Percentiles rank a stretch among this genome's conserved stretches.
Evolutionary conservation across 202 grass and related monocot genomes (phyloP).

Genomic region (Tripidium arundinaceum): DNA sequence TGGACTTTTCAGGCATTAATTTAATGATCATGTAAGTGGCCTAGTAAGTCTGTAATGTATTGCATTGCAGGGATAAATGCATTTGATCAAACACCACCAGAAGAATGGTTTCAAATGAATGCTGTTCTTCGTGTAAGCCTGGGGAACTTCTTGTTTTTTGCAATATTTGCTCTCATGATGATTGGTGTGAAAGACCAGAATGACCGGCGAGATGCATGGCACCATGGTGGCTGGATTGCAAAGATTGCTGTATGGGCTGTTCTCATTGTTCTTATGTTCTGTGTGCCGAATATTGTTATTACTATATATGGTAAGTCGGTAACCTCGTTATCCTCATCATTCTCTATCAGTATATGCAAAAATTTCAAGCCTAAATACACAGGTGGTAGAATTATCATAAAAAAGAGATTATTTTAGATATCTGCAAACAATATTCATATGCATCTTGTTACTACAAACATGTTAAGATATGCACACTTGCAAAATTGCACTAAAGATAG

Average conservation of each 20-base stretch:
- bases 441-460: neutral
- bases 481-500: neutral
- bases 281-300: conserved; percentile 75
- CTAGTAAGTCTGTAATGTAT: conserved; percentile 18
- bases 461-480: neutral
- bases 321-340: conserved; percentile 20
- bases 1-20: neutral
- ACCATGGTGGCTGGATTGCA: conserved; percentile 88
- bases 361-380: conserved; percentile 5
- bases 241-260: conserved; percentile 84
- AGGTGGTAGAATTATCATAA: conserved; percentile 5
- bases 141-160: conserved; percentile 93
- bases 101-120: conserved; percentile 92
- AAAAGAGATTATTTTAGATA: conserved; percentile 14
- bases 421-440: neutral
- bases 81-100: conserved; percentile 63
- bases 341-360: neutral
- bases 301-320: conserved; percentile 82
- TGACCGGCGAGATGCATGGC: conserved; percentile 80
- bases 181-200: conserved; percentile 94
- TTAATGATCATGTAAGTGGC: neutral
- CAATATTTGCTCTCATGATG: conserved; percentile 77
- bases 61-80: conserved; percentile 80
- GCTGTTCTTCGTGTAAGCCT: conserved; percentile 89
- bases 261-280: conserved; percentile 89